Evolutionary conservation across 2,329 filamentous ascomycete genomes (phyloP).

Genomic region (Sporothrix globosa): DNA sequence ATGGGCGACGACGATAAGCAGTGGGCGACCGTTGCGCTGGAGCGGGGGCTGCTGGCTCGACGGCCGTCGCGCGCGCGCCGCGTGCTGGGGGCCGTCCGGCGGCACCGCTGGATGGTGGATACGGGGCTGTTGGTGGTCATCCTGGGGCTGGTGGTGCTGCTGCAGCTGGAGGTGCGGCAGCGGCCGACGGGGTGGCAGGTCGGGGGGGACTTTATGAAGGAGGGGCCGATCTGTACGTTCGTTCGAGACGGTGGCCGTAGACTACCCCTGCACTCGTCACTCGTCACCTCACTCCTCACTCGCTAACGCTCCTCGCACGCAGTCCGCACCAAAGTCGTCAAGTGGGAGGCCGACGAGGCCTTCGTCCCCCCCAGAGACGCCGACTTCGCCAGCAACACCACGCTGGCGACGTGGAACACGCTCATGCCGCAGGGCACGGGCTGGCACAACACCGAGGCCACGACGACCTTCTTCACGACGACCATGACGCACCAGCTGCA

Average conservation of each 20-base stretch:
- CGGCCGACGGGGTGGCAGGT: slow-evolving; percentile 41
- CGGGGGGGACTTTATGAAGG: slow-evolving; percentile 46
- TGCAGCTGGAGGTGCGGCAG: slow-evolving; percentile 33
- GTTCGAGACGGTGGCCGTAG: too few relatives aligned
- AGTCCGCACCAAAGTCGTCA: slow-evolving; percentile 42
- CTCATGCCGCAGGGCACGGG: slow-evolving; percentile 48
- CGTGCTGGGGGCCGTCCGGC: slow-evolving; percentile 32
- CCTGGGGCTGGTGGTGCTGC: slow-evolving; percentile 40
- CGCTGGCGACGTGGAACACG: slow-evolving; percentile 46
- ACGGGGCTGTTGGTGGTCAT: slow-evolving; percentile 43
- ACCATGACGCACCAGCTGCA: slow-evolving; percentile 50
- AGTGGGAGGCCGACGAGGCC: slow-evolving; percentile 46
- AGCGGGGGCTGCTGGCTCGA: slow-evolving; percentile 26
- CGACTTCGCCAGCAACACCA: slow-evolving; percentile 47
- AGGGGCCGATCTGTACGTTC: slow-evolving; percentile 43
- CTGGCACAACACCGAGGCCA: slow-evolving; percentile 42
- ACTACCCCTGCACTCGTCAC: too few relatives aligned
- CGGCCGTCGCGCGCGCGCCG: background rate
- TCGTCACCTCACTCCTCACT: too few relatives aligned
- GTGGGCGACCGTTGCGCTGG: slow-evolving; percentile 37
- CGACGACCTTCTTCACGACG: slow-evolving; percentile 47
- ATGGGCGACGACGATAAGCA: slow-evolving; percentile 42
- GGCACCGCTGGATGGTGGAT: slow-evolving; percentile 44
- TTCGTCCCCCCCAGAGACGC: slow-evolving; percentile 47
- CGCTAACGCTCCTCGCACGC: background rate